Evolutionary conservation across 1,139 yeast species (phyloP), one percentile per base, ranked within the genome.

Genomic region (Geotrichum europaeum): DNA sequence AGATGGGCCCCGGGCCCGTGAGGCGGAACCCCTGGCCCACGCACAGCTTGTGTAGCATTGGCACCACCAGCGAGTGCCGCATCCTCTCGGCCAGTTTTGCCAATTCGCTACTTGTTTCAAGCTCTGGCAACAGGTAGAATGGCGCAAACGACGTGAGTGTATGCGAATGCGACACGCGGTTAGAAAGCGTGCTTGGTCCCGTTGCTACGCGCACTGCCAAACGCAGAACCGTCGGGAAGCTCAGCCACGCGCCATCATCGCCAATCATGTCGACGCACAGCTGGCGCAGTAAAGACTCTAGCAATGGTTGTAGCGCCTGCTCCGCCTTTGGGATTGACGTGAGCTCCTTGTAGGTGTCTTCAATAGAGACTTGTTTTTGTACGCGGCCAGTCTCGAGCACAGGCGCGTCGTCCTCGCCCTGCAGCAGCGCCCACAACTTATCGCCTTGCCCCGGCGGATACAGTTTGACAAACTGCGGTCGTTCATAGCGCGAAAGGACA

Each of bases 281-380:
- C 56, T 73, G 75, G 5, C 53, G 49, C 9, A 72, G 55, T 3
- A 72, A 67, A 3, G 69, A 65, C n/a, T 53, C 59, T 3, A 65
- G 60, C 7, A 72, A 63, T 15, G 63, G 60, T 22, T 57, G 51
- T 28, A 73, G 30, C 15, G 66, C 68, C 10, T 49, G 51, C 1
- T 51, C 58, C 18, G 68, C 66, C 4, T 61, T 64, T 12, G 58
- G 63, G 12, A 58, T 20, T 2, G 62, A 54, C 4, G 58, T 59
- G 43, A 62, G 62, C 30, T 60, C 58, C 25, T 55, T 53, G 57
- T 65, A 73, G 1, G 77, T 66, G 56, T 75, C 76, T 63, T 75
- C 78, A 18, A 74, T 68, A 4, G 76, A 70, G 18, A 75, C 65
- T 52, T 72, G 74, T 2, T 62, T 64, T 3, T 75, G 76, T 18